Conservation (phyloP, 345 rosid species). For the Erysimum cheiranthoides region DNA sequence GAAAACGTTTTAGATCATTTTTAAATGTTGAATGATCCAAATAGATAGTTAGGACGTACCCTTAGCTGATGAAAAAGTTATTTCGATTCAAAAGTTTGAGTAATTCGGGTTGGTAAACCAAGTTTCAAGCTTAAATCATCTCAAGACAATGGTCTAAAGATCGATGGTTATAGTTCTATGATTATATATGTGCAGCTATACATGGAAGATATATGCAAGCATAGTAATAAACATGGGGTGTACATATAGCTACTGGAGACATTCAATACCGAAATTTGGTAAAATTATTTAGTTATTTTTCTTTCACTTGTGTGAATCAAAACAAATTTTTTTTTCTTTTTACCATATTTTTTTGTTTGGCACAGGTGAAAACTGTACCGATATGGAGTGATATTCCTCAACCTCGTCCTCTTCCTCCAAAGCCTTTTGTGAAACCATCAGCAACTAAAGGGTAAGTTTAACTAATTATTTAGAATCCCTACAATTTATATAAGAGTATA, state of each 20-base stretch:
- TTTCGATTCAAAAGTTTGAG: background rate
- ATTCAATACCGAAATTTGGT: conserved; percentile 66
- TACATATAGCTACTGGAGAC: conserved; percentile 76
- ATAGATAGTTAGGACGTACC: background rate
- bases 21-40: background rate
- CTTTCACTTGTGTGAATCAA: background rate
- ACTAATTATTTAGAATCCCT: background rate
- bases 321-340: background rate
- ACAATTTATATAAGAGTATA: conserved; percentile 1
- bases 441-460: conserved; percentile 33
- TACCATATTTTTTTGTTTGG: background rate
- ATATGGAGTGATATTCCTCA: conserved; percentile 56
- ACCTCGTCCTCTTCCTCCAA: conserved; percentile 46
- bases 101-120: background rate
- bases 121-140: background rate
- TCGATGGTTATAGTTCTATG: background rate
- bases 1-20: background rate
- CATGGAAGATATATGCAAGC: conserved; percentile 93
- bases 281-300: background rate
- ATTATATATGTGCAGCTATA: conserved; percentile 62
- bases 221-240: conserved; percentile 75
- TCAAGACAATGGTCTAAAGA: background rate
- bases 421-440: conserved; percentile 43
- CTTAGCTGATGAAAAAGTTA: no score
- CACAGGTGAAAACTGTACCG: conserved; percentile 63